phyloP scores from a whole-genome alignment of 805 yeast genomes.

The Yamadazyma kitorensis region DNA sequence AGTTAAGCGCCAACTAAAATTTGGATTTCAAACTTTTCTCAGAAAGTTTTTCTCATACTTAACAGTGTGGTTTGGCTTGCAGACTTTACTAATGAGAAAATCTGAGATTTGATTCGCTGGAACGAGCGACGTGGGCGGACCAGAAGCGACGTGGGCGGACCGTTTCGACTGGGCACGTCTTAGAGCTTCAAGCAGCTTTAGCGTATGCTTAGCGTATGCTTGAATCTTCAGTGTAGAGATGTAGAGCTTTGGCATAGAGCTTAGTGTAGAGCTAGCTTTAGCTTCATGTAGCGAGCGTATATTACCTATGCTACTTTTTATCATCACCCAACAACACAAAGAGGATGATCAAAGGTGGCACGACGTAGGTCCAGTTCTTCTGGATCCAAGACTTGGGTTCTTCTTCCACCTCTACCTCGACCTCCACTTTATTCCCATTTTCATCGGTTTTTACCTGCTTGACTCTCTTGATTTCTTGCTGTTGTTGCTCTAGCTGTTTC shows the following conservation, averaged over 20 bases:
- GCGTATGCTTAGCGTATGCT: too few relatives aligned
- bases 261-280: too few relatives aligned
- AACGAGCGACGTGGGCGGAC: too few relatives aligned
- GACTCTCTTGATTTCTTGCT: slow-evolving; percentile 6
- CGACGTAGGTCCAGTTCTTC: slow-evolving; percentile 61
- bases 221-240: too few relatives aligned
- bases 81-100: slow-evolving; percentile 19
- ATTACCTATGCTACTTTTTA: slow-evolving; percentile 9
- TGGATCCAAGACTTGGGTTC: slow-evolving; percentile 49
- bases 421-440: slow-evolving; percentile 21
- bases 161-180: too few relatives aligned
- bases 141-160: too few relatives aligned
- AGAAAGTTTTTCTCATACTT: slow-evolving; percentile 3
- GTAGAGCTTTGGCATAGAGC: too few relatives aligned
- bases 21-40: neutral
- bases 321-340: slow-evolving; percentile 24
- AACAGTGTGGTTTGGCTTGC: too few relatives aligned
- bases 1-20: too few relatives aligned
- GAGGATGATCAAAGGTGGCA: slow-evolving; percentile 45
- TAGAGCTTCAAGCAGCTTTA: too few relatives aligned
- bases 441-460: slow-evolving; percentile 11
- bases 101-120: slow-evolving; percentile 29
- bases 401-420: slow-evolving; percentile 21
- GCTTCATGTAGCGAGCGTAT: too few relatives aligned
- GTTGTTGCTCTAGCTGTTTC: too few relatives aligned